Conservation (phyloP, 495 filamentous ascomycete genomes). For the Penicillium bialowiezense region DNA sequence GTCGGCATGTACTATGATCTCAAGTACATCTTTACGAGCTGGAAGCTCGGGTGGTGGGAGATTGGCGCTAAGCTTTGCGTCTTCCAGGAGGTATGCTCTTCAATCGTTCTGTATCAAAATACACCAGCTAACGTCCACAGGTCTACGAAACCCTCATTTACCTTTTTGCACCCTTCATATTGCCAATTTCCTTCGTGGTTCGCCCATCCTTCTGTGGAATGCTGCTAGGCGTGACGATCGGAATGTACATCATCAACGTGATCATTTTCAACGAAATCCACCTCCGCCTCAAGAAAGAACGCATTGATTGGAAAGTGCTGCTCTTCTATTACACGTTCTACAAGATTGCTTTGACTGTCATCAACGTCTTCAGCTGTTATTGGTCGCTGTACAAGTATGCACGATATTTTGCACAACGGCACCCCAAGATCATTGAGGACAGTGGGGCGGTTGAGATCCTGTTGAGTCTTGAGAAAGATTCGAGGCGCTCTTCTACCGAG, state of each 20-base stretch:
- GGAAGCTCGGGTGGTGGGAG: slow-evolving; percentile 50
- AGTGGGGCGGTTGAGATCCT: slow-evolving; percentile 40
- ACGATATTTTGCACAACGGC: slow-evolving; percentile 40
- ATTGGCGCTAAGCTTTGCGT: slow-evolving; percentile 60
- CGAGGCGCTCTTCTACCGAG: neutral
- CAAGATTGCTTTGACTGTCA: slow-evolving; percentile 36
- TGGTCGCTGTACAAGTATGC: slow-evolving; percentile 44
- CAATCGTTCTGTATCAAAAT: neutral
- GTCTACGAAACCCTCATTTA: slow-evolving; percentile 50
- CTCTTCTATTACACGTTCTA: slow-evolving; percentile 39
- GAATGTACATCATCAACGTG: slow-evolving; percentile 38
- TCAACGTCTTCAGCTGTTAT: slow-evolving; percentile 44
- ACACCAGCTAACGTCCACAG: slow-evolving; percentile 6
- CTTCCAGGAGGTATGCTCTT: slow-evolving; percentile 53
- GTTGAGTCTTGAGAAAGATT: slow-evolving; percentile 22
- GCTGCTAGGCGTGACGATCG: slow-evolving; percentile 29
- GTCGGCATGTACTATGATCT: slow-evolving; percentile 47
- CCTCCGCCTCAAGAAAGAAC: slow-evolving; percentile 37
- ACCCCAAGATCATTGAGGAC: slow-evolving; percentile 43
- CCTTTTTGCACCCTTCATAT: slow-evolving; percentile 43
- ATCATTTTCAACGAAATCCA: slow-evolving; percentile 46
- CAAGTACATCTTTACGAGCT: slow-evolving; percentile 42
- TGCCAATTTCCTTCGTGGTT: slow-evolving; percentile 45
- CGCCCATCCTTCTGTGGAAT: slow-evolving; percentile 34
- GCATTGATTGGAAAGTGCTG: slow-evolving; percentile 25